Base-by-base conservation (phyloP, 78 protist species). In the Dictyostelium capitatum region DNA sequence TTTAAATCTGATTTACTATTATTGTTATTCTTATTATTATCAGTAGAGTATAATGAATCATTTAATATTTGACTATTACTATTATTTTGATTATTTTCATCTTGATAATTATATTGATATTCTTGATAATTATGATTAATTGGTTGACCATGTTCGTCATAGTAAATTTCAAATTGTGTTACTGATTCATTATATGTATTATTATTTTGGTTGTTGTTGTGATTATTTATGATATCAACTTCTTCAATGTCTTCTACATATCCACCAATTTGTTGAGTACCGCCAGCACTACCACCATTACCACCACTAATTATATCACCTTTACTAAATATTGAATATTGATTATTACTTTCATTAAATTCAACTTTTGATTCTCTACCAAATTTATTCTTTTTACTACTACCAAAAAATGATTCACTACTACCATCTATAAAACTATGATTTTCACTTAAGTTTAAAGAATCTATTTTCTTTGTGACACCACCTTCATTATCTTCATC, bases 91-190 rank as follows among this genome's bases (percentile, higher is more conserved):
- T 62, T 37, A 62, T 23, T 20, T 11, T 37, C 70, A 20, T 62
- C 12, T 62, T 62, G 70, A 4, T 62, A 32, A 25, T 62, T 30
- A 62, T 25, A 62, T 62, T 62, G 70, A 62, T 25, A 62, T 17
- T 62, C 70, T 62, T 62, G 70, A 62, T 62, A 62, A 25, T 25
- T 25, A 25, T 62, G 70, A 62, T 62, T 62, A 6, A 62, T 62
- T 62, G 70, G 70, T 62, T 62, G 70, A 25, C 70, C 70, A 25
- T 62, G n/a, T 62, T 62, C 23, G 23, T 62, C 70, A 62, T 62
- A 62, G 25, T 25, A 62, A 23, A 62, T 62, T 25, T 62, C 70
- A 11, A 62, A 30, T 62, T 62, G 70, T 25, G 70, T 62, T 23
- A 32, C 70, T 11, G 70, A 62, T 62, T 62, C 70, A 62, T 62